Percentiles rank a stretch among this genome's conserved stretches.
Evolutionary conservation across 176 grass and related monocot species (phyloP).

Genomic region (Alopecurus myosuroides): DNA sequence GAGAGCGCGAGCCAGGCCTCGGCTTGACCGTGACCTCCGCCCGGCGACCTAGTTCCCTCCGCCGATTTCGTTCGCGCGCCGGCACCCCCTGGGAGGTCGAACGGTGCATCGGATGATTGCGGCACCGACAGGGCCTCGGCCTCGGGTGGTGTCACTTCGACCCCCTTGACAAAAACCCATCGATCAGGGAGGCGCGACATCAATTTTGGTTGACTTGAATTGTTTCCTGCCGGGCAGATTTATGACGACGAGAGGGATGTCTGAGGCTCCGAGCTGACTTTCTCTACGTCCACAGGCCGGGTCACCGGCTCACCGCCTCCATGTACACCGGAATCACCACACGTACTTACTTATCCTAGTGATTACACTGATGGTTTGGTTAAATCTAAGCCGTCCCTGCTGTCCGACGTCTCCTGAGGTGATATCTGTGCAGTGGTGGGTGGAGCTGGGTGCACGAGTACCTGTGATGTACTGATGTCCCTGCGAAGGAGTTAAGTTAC

Average conservation of each 20-base stretch:
- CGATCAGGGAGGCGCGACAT: neutral
- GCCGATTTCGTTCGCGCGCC: neutral
- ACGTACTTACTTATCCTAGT: neutral
- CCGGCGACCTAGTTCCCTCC: no score
- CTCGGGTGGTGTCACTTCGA: neutral
- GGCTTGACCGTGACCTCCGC: neutral
- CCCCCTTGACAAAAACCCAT: neutral
- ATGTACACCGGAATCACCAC: neutral
- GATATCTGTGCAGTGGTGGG: no score
- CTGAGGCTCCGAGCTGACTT: constrained; percentile 8
- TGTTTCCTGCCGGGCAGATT: neutral
- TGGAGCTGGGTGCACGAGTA: no score
- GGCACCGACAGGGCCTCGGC: neutral
- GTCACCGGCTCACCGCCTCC: neutral
- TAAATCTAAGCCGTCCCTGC: no score
- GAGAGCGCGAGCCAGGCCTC: neutral
- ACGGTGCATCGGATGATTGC: neutral
- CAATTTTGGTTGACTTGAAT: neutral
- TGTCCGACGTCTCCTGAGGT: no score
- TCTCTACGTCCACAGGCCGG: neutral
- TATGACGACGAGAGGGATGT: neutral
- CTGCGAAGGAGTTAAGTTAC: no score
- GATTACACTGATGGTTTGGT: neutral
- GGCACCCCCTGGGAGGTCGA: neutral
- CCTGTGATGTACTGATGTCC: no score